Conservation (phyloP, 208 protist genomes). For the Wallacemonas sp. region DNA sequence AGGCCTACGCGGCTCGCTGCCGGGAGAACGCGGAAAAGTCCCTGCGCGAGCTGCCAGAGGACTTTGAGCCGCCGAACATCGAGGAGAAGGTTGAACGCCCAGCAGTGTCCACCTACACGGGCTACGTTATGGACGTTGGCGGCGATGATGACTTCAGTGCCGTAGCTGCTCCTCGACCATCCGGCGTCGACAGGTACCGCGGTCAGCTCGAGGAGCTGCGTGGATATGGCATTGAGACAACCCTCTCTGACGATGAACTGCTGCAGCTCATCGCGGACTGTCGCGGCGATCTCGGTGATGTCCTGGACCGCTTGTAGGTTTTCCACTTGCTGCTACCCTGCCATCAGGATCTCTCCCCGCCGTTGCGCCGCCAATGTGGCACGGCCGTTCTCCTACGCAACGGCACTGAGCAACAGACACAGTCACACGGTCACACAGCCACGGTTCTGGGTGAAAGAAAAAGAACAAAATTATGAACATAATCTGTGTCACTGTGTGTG, state of each 20-base stretch:
- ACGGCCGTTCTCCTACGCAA: too few species aligned
- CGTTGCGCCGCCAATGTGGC: too few species aligned
- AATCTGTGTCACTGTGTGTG: too few species aligned
- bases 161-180: background rate
- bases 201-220: constrained; percentile 79
- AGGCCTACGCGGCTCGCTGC: constrained; percentile 62
- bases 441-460: too few species aligned
- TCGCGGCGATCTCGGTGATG: constrained; percentile 71
- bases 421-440: too few species aligned
- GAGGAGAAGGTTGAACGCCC: constrained; percentile 72
- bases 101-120: constrained; percentile 30
- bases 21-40: constrained; percentile 84
- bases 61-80: constrained; percentile 75
- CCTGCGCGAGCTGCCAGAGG: constrained; percentile 80
- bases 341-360: too few species aligned
- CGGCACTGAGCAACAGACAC: too few species aligned
- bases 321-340: background rate
- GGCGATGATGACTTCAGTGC: constrained; percentile 45
- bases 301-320: constrained; percentile 52
- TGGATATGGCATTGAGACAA: constrained; percentile 61
- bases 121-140: constrained; percentile 31
- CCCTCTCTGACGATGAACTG: constrained; percentile 58
- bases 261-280: constrained; percentile 59
- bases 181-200: constrained; percentile 35
- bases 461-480: too few species aligned